Evolutionary conservation across 192 early-diverging fungal genomes (phyloP).

Genomic region (Chytriomyces confervae): DNA sequence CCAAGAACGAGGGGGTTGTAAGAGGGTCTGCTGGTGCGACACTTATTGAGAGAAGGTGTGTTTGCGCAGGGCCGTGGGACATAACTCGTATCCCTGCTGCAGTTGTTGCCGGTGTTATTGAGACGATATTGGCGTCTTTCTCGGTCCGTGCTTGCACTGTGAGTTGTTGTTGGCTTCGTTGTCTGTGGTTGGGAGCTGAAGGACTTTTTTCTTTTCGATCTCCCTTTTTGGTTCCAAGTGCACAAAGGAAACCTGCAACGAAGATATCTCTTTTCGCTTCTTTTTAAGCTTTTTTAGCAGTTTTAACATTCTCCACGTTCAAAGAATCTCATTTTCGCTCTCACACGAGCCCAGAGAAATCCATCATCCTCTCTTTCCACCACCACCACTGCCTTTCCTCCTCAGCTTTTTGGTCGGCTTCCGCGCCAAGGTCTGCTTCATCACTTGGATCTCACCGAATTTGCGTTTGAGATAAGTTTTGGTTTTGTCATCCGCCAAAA

Average conservation of each 20-base stretch:
- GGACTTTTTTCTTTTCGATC: too few species aligned
- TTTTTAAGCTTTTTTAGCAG: conserved; percentile 1
- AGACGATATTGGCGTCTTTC: too few species aligned
- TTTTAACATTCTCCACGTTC: not conserved
- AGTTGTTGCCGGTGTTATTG: too few species aligned
- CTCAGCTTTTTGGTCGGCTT: conserved; percentile 7
- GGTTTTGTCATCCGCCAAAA: conserved; percentile 77
- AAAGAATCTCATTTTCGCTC: not conserved
- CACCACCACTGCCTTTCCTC: not conserved
- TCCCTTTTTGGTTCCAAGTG: too few species aligned
- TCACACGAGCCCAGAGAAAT: not conserved
- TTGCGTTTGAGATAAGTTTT: conserved; percentile 88
- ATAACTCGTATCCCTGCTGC: too few species aligned
- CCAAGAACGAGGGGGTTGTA: not conserved
- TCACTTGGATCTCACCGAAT: conserved; percentile 75
- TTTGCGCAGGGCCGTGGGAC: too few species aligned
- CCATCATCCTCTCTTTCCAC: not conserved
- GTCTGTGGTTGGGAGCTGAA: too few species aligned
- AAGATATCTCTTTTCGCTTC: not conserved
- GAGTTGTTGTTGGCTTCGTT: too few species aligned
- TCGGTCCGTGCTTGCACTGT: too few species aligned
- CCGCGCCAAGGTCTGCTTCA: conserved; percentile 14
- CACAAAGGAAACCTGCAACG: too few species aligned
- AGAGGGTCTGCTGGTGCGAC: not conserved
- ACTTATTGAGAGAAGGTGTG: too few species aligned